Evolutionary conservation across 441 rosid genomes (phyloP).

Genomic region (Mallotus japonicus): DNA sequence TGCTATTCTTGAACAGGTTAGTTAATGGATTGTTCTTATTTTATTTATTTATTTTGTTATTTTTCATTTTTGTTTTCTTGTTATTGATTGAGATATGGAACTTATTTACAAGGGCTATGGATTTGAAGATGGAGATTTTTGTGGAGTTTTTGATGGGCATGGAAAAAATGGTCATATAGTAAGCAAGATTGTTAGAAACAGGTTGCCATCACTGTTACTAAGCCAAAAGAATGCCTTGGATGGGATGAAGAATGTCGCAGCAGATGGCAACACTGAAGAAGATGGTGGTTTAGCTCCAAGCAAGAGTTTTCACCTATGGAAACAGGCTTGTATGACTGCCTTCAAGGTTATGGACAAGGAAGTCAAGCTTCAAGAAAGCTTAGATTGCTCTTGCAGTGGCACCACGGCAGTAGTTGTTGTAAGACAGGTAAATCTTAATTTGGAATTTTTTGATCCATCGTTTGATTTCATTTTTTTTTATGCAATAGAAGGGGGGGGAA

Average conservation of each 20-base stretch:
- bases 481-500: too few species aligned
- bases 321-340: constrained; percentile 47
- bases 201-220: constrained; percentile 61
- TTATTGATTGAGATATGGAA: constrained; percentile 5
- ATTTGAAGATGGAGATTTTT: constrained; percentile 48
- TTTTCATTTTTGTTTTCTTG: background rate
- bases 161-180: constrained; percentile 72
- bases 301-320: constrained; percentile 36
- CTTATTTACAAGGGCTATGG: constrained; percentile 57
- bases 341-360: constrained; percentile 72
- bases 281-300: constrained; percentile 14
- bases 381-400: constrained; percentile 73
- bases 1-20: constrained; percentile 61
- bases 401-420: constrained; percentile 73
- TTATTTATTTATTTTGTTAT: background rate
- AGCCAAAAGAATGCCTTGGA: constrained; percentile 43
- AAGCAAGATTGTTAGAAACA: constrained; percentile 66
- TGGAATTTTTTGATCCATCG: background rate
- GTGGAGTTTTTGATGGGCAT: constrained; percentile 90
- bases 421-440: constrained; percentile 40
- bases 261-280: constrained; percentile 6
- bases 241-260: background rate
- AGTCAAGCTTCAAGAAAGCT: constrained; percentile 53
- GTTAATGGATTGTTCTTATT: background rate
- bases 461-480: background rate